Base-by-base conservation (phyloP, 345 rosid species). In the Brassica juncea region DNA sequence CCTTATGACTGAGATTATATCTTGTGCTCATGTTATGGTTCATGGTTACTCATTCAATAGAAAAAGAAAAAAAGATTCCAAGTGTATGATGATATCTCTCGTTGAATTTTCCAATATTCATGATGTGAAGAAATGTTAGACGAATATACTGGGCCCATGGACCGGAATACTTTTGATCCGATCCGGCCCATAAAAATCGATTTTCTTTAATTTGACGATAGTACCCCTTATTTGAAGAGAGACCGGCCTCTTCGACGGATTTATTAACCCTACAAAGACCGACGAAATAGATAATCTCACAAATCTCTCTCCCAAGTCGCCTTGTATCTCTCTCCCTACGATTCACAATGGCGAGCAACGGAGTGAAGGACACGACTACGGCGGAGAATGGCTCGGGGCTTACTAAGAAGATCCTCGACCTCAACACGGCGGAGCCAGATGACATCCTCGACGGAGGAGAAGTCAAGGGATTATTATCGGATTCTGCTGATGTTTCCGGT, bases 311-410 rank as follows among this genome's bases (percentile, higher is more conserved):
- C 52, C 4, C 52, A 11, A 39, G 47, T 2, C 47, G 44, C 44
- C 2, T 2, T 35, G 1, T 39, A 39, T 39, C 71, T 28, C 19
- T 19, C 21, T 19, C 21, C 61, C 11, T 15, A 14, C 54, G 80
- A 65, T 44, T 67, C 19, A 52, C 77, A 35, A 60, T 91, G 93
- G 87, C 90, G 78, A 81, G 34, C 66, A 77, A 79, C 44, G 42
- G 84, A 12, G 82, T 54, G 30, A 87, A 83, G 44, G 85, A 84
- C 31, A 70, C 76, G 64, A 2, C 23, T 54, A 54, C 23, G 59
- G 73, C 72, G 60, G 63, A 32, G 30, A 74, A 78, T 2, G 78
- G 74, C 49, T 34, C 49, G 15, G 76, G 69, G 0, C 37, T 72
- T 31, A 57, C 66, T 77, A 77, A 75, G 76, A 81, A 79, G 47